Evolutionary conservation across 257 asterid species (phyloP).

Genomic region (Nicotiana benthamiana): DNA sequence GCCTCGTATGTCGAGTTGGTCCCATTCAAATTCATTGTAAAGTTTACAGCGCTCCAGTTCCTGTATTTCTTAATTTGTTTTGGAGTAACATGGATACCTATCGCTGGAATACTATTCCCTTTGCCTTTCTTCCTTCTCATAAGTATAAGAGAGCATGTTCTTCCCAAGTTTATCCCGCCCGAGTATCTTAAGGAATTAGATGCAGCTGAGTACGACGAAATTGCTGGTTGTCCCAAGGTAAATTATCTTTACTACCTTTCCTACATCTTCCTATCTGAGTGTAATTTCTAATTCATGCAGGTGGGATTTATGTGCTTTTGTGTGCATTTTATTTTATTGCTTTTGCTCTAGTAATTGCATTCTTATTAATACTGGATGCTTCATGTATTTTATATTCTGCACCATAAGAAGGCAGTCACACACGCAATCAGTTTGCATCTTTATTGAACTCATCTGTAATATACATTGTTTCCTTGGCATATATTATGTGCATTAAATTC

Average conservation of each 20-base stretch:
- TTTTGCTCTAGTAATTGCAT: not conserved
- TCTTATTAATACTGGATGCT: not conserved
- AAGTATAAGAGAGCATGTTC: conserved; percentile 60
- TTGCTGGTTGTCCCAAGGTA: conserved; percentile 39
- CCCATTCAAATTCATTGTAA: conserved; percentile 69
- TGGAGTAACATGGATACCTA: conserved; percentile 91
- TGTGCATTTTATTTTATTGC: not conserved
- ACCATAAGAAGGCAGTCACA: not conserved
- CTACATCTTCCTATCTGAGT: not conserved
- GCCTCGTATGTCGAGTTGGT: conserved; percentile 79
- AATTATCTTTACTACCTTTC: not conserved
- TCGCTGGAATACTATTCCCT: conserved; percentile 84
- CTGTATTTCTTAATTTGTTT: conserved; percentile 57
- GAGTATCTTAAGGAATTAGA: conserved; percentile 62
- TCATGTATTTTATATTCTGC: not conserved
- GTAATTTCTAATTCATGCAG: not conserved
- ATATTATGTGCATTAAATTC: not conserved
- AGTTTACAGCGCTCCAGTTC: conserved; percentile 59
- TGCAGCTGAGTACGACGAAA: conserved; percentile 82
- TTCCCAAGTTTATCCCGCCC: conserved; percentile 59
- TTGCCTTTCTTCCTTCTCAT: conserved; percentile 70
- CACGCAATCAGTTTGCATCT: not conserved
- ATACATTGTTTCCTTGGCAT: not conserved
- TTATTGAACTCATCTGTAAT: not conserved
- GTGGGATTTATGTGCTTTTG: not conserved